Evolutionary conservation across 805 yeast species (phyloP).

Genomic region (Lipomyces chichibuensis): DNA sequence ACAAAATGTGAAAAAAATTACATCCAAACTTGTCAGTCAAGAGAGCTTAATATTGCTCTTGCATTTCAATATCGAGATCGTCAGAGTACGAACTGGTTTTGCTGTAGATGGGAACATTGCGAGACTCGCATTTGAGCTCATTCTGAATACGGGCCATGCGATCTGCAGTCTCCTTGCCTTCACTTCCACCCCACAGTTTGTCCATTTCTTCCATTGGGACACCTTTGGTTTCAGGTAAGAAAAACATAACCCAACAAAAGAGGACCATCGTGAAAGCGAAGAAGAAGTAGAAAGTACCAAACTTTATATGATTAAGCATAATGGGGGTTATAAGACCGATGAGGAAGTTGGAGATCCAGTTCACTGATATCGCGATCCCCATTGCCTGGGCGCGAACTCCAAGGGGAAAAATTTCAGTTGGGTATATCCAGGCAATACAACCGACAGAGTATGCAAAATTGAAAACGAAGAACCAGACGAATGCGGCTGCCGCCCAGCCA

Average conservation of each 20-base stretch:
- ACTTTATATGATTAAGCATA: conserved; percentile 43
- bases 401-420: conserved; percentile 66
- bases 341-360: conserved; percentile 62
- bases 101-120: background rate
- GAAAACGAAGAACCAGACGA: conserved; percentile 37
- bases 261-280: conserved; percentile 38
- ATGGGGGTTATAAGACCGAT: conserved; percentile 55
- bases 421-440: conserved; percentile 57
- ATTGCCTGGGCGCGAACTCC: conserved; percentile 72
- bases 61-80: conserved; percentile 1
- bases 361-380: conserved; percentile 63
- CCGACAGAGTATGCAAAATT: conserved; percentile 39
- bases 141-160: conserved; percentile 23
- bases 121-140: conserved; percentile 15
- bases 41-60: background rate
- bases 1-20: background rate
- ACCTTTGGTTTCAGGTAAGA: conserved; percentile 60
- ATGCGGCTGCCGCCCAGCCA: conserved; percentile 36
- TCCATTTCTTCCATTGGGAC: conserved; percentile 80
- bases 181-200: conserved; percentile 54
- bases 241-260: conserved; percentile 62
- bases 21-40: background rate
- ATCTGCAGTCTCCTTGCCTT: conserved; percentile 25
- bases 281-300: conserved; percentile 32
- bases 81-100: background rate